Evolutionary conservation across 2,329 filamentous ascomycete genomes (phyloP).

Genomic region (Emericellopsis atlantica): DNA sequence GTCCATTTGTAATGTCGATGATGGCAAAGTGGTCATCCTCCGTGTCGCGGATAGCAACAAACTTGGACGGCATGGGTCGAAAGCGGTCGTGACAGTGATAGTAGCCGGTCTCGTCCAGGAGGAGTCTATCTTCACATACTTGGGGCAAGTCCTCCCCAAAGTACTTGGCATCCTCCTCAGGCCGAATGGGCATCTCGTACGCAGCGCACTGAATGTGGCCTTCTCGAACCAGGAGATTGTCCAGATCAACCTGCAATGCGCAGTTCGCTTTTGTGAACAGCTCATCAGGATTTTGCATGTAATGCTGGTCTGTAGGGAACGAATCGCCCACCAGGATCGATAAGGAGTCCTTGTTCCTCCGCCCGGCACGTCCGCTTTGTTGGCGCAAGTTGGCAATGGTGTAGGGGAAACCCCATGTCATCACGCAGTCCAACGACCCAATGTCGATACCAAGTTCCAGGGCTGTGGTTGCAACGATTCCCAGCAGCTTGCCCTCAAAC

Average conservation of each 20-base stretch:
- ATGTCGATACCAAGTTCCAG: conserved; percentile 94
- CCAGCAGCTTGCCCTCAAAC: conserved; percentile 89
- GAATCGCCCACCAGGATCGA: conserved; percentile 82
- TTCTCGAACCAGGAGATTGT: conserved; percentile 82
- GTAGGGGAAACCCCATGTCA: conserved; percentile 91
- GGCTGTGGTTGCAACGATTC: conserved; percentile 87
- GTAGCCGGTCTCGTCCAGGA: conserved; percentile 64
- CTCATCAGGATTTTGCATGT: conserved; percentile 92
- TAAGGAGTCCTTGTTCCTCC: conserved; percentile 85
- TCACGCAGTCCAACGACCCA: conserved; percentile 81
- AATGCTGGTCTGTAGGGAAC: conserved; percentile 87
- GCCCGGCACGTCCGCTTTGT: conserved; percentile 84
- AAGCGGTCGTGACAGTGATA: conserved; percentile 87
- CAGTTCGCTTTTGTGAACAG: conserved; percentile 87
- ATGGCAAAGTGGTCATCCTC: conserved; percentile 88
- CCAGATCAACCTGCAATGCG: conserved; percentile 80
- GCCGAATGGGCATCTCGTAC: conserved; percentile 84
- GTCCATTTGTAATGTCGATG: conserved; percentile 71
- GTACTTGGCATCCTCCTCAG: conserved; percentile 61
- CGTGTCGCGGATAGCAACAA: conserved; percentile 79
- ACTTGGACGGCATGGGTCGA: conserved; percentile 69
- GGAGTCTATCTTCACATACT: conserved; percentile 62
- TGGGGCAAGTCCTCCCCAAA: conserved; percentile 63
- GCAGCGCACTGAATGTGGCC: conserved; percentile 94
- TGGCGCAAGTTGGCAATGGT: conserved; percentile 90